Base-by-base conservation (phyloP, 2,329 filamentous ascomycete genomes). In the Aspergillus sp. region DNA sequence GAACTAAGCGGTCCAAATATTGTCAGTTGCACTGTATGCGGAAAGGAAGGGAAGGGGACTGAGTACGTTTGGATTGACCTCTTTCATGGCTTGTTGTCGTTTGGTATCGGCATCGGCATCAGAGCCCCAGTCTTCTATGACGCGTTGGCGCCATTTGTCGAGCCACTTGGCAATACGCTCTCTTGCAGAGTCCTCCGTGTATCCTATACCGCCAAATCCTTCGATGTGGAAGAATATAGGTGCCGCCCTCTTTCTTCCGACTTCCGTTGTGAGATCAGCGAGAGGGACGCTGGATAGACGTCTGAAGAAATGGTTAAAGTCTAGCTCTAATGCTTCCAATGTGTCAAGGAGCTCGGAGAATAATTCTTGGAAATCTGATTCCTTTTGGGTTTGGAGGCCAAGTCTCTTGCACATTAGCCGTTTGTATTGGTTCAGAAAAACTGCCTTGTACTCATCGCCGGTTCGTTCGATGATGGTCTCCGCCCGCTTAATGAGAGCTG, bases 251-350 rank as follows among this genome's bases (percentile, higher is more conserved):
- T 82, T 83, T 52, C 91, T 80, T 48, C 81, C 77, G 19, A 88
- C 83, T 24, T 88, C 82, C 0, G 86, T 89, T 27, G 84, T 82
- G 6, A 96, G 70, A 4, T 90, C 84, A 0, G 75, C 75, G 1
- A 91, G 60, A 33, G 77, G 83, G 17, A 96, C 69, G 19, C 77
- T 75, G 52, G 88, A 89, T 0, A 99, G 80, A 8, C 88, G 84
- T 40, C 96, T 85, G 82, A 98, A 98, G 72, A 96, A 95, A 68
- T 96, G 90, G 70, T 96, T 91, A 75, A 97, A 99, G 72, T 99
- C 95, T 2, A 99, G 78, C 69, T 96, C 90, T 17, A 93, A 78
- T 1, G 84, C 83, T 71, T 96, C 89, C 75, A 99, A 81, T 0
- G 85, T 87, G 70, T 97, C 91, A 0, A 99, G 82, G 11, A 91